Conservation (phyloP, 352 stramenopile genomes). For the Thalassiosira mediterranea region DNA sequence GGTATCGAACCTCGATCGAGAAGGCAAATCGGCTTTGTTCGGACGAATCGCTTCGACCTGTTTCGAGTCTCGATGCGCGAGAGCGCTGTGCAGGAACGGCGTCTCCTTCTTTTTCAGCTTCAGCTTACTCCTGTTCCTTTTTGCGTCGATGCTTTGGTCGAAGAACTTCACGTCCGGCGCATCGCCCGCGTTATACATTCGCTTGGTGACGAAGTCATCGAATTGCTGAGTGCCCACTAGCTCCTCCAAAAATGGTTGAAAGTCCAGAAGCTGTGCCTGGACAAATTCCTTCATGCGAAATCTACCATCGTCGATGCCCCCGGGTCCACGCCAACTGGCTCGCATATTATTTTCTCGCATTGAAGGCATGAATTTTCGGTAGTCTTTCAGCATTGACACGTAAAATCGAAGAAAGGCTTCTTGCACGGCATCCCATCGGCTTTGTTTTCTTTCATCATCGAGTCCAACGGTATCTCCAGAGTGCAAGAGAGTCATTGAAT, state of each 20-base stretch:
- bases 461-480: neutral
- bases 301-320: constrained; percentile 18
- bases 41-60: constrained; percentile 73
- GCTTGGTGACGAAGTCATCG: constrained; percentile 84
- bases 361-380: constrained; percentile 76
- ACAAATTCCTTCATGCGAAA: constrained; percentile 67
- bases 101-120: constrained; percentile 84
- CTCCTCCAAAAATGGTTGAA: constrained; percentile 72
- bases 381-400: constrained; percentile 81
- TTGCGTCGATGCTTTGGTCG: constrained; percentile 85
- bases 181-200: constrained; percentile 77
- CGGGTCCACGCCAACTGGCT: constrained; percentile 38
- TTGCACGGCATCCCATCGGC: constrained; percentile 82
- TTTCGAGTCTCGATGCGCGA: constrained; percentile 78
- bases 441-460: constrained; percentile 48
- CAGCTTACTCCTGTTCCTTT: constrained; percentile 82
- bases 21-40: constrained; percentile 40
- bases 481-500: constrained; percentile 22
- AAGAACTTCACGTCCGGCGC: constrained; percentile 85
- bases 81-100: constrained; percentile 79
- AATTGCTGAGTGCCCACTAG: constrained; percentile 58
- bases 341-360: constrained; percentile 3
- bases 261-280: constrained; percentile 53
- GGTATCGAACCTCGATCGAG: constrained; percentile 13
- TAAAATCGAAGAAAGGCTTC: constrained; percentile 86